Conservation (phyloP, 2,329 filamentous ascomycete genomes). For the Phialemonium atrogriseum region DNA sequence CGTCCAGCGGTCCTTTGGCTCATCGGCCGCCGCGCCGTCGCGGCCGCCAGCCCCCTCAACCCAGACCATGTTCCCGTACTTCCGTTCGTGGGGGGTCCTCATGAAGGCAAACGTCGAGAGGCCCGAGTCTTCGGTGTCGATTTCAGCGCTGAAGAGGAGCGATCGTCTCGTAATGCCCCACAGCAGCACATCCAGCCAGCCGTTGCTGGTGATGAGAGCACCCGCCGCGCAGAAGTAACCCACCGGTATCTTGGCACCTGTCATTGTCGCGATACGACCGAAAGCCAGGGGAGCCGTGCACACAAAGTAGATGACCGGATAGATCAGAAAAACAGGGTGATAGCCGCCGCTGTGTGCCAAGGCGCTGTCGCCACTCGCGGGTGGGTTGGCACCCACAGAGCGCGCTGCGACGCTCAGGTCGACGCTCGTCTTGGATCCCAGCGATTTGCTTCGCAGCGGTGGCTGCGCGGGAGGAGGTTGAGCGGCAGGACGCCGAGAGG, state of each 20-base stretch:
- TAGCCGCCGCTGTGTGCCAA: constrained; percentile 11
- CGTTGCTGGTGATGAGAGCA: constrained; percentile 40
- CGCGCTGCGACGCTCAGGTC: constrained; percentile 5
- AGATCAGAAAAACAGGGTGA: constrained; percentile 44
- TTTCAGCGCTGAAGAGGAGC: constrained; percentile 17
- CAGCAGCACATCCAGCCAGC: constrained; percentile 24
- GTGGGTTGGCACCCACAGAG: constrained; percentile 2
- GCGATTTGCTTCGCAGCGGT: not conserved
- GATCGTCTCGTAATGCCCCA: constrained; percentile 18
- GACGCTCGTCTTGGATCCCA: constrained; percentile 2
- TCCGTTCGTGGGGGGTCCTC: constrained; percentile 17
- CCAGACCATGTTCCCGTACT: constrained; percentile 22
- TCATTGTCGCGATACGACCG: constrained; percentile 50
- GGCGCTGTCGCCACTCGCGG: too few relatives aligned
- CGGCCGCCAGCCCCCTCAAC: constrained; percentile 14
- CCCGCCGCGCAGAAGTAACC: constrained; percentile 43
- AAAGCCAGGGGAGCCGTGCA: constrained; percentile 53
- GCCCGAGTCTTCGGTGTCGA: constrained; percentile 20
- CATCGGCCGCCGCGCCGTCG: constrained; percentile 2
- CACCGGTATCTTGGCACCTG: constrained; percentile 34
- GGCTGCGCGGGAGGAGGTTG: not conserved
- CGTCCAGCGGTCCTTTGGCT: constrained; percentile 1
- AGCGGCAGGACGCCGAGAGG: too few relatives aligned
- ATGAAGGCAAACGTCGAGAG: constrained; percentile 27
- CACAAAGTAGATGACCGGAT: constrained; percentile 53